A percentile compares a stretch with the other conserved stretches of the same genome.
These are phyloP conservation scores for Penicillium pancosmium DNA, from an alignment of 495 filamentous ascomycete species.

Conservation along the genomic window DNA sequence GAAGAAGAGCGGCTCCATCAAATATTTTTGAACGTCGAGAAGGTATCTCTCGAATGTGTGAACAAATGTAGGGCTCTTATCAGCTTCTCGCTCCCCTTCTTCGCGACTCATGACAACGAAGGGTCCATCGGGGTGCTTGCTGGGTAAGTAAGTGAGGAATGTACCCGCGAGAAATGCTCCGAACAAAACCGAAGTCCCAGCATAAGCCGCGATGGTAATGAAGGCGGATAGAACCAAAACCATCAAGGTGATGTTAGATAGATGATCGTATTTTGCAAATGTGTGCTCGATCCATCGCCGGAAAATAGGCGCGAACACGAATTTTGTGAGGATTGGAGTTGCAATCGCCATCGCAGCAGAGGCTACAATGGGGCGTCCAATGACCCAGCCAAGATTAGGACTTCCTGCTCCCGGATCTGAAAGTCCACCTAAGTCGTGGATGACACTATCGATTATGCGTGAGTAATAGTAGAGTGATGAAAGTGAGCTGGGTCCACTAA, in stretches of 20 bases:
- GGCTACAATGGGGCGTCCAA: constrained; percentile 58
- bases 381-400: constrained; percentile 39
- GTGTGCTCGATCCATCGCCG: constrained; percentile 34
- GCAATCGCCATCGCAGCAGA: constrained; percentile 55
- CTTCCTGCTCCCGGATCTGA: constrained; percentile 23
- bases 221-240: constrained; percentile 49
- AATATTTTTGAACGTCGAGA: constrained; percentile 42
- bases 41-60: constrained; percentile 39
- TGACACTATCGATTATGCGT: constrained; percentile 38
- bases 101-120: constrained; percentile 38
- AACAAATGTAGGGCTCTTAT: constrained; percentile 37
- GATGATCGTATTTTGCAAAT: constrained; percentile 34
- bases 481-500: neutral
- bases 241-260: constrained; percentile 40
- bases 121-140: constrained; percentile 34
- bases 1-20: constrained; percentile 76
- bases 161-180: constrained; percentile 68
- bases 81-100: constrained; percentile 44
- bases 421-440: constrained; percentile 43
- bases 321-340: constrained; percentile 49
- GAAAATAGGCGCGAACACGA: constrained; percentile 47
- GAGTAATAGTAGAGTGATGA: neutral
- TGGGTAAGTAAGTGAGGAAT: constrained; percentile 49
- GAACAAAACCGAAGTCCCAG: constrained; percentile 67
- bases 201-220: constrained; percentile 55